phyloP scores from a whole-genome alignment of 177 flowering plant species.

The Vitis hybrid region DNA sequence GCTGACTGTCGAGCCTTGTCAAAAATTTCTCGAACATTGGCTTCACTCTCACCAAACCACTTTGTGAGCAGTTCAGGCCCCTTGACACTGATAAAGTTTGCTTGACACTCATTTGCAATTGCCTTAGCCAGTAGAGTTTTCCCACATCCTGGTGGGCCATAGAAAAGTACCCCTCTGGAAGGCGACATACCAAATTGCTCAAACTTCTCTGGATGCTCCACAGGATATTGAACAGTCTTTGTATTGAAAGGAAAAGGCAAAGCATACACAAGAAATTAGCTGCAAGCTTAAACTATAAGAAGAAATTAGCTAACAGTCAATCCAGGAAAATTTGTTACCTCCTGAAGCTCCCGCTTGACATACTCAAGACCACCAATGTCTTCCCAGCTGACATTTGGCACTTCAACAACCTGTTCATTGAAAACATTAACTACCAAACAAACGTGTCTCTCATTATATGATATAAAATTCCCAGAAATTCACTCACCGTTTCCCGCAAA shows the following conservation, averaged over 20 bases:
- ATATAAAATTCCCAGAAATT: background rate
- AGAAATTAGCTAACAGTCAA: background rate
- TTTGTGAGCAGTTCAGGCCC: slow-evolving; percentile 35
- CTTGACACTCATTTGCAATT: slow-evolving; percentile 37
- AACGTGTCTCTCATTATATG: background rate
- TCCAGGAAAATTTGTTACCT: slow-evolving; percentile 13
- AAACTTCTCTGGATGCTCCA: slow-evolving; percentile 39
- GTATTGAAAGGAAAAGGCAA: background rate
- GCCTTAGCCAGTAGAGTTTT: slow-evolving; percentile 37
- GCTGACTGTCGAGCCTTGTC: slow-evolving; percentile 36
- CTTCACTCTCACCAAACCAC: slow-evolving; percentile 43
- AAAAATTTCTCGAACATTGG: slow-evolving; percentile 37
- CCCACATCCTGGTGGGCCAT: slow-evolving; percentile 39
- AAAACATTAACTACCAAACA: background rate
- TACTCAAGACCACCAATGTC: slow-evolving; percentile 41
- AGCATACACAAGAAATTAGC: background rate
- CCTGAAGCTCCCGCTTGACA: slow-evolving; percentile 37
- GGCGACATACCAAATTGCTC: slow-evolving; percentile 39
- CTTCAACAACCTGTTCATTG: slow-evolving; percentile 30
- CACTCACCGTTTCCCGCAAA: slow-evolving; percentile 46
- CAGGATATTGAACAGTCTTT: slow-evolving; percentile 42
- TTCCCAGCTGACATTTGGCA: slow-evolving; percentile 38
- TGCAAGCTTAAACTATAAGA: background rate
- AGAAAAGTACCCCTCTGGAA: slow-evolving; percentile 34
- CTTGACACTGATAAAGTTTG: slow-evolving; percentile 37